A percentile compares a stretch with the other conserved stretches of the same genome.
Conservation (phyloP, 352 stramenopile species). For the Phytophthora crassamura region DNA sequence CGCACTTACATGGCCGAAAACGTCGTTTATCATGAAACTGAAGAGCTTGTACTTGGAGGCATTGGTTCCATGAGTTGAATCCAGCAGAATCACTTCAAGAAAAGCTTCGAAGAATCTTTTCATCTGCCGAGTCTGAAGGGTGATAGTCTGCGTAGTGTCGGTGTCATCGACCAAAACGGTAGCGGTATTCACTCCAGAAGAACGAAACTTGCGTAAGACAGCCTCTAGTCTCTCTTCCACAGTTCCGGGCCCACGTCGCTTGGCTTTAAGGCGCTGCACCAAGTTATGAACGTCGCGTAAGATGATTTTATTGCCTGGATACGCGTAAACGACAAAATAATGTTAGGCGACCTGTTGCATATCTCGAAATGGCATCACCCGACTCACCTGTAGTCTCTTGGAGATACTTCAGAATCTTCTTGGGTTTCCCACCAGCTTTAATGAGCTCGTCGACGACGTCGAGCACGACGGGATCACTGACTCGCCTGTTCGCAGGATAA, state of each 20-base stretch:
- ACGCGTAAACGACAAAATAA: too few species aligned
- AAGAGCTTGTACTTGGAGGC: slow-evolving; percentile 18
- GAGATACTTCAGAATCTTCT: slow-evolving; percentile 15
- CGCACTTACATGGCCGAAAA: slow-evolving; percentile 14
- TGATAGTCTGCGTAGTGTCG: slow-evolving; percentile 3
- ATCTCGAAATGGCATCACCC: too few species aligned
- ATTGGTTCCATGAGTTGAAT: slow-evolving; percentile 10
- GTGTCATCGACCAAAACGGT: background rate
- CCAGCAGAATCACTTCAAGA: background rate
- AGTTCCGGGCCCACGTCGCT: background rate
- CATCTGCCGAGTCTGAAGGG: slow-evolving; percentile 4
- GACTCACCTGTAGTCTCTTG: slow-evolving; percentile 15
- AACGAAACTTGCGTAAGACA: slow-evolving; percentile 1
- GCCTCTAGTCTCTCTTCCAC: slow-evolving; percentile 2
- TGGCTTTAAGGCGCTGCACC: background rate
- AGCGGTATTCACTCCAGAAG: background rate
- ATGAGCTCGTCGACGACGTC: slow-evolving; percentile 10
- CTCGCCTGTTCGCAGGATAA: slow-evolving; percentile 1
- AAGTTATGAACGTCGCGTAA: slow-evolving; percentile 2
- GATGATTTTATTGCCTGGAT: too few species aligned
- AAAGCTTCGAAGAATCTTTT: background rate
- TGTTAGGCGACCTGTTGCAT: too few species aligned
- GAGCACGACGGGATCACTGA: background rate
- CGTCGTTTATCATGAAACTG: slow-evolving; percentile 15
- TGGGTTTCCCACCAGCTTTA: slow-evolving; percentile 10